phyloP scores from a whole-genome alignment of 305 asterid species.

The Petunia hybrid region DNA sequence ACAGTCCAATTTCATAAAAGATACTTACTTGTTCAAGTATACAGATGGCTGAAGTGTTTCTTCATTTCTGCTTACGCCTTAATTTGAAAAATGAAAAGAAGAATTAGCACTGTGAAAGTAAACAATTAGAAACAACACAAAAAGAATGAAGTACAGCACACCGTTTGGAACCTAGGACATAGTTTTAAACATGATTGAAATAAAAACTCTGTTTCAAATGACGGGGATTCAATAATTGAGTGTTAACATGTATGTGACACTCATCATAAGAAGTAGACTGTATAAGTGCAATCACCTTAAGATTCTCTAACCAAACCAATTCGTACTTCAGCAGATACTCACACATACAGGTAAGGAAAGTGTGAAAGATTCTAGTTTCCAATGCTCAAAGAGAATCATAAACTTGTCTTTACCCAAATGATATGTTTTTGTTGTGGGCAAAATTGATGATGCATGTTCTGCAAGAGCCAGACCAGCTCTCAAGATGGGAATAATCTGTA shows the following conservation, averaged over 20 bases:
- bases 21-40: constrained; percentile 91
- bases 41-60: constrained; percentile 89
- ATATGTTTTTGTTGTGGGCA: constrained; percentile 83
- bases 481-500: constrained; percentile 93
- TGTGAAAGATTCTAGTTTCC: constrained; percentile 23
- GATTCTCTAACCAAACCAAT: background rate
- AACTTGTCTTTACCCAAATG: constrained; percentile 73
- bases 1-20: constrained; percentile 22
- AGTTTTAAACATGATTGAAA: background rate
- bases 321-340: background rate
- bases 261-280: background rate
- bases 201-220: constrained; percentile 14
- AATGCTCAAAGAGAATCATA: background rate
- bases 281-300: constrained; percentile 16
- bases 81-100: constrained; percentile 37
- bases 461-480: constrained; percentile 99
- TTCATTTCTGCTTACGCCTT: constrained; percentile 91
- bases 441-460: constrained; percentile 84
- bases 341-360: background rate
- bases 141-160: background rate
- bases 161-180: background rate
- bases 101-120: constrained; percentile 33
- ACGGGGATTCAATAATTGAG: background rate
- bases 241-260: background rate
- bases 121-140: constrained; percentile 22